Evolutionary conservation across 2,329 filamentous ascomycete species (phyloP), one percentile per base, ranked within the genome.

Genomic region (Tolypocladium endophyticum): DNA sequence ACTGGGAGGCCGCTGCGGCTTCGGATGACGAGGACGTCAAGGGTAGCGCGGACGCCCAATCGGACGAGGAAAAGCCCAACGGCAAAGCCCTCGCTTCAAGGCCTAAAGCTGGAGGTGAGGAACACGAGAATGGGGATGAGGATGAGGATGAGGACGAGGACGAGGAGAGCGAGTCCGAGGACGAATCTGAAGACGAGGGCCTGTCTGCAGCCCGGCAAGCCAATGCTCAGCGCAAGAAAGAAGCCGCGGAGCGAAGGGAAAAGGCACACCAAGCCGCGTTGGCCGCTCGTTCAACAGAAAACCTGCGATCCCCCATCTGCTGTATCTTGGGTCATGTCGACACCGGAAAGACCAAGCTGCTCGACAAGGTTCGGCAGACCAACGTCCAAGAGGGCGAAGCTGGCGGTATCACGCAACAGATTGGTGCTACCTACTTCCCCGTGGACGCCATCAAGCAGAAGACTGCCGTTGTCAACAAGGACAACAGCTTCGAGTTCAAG

Each of bases 261-360:
- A 90, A 90, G 76, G 89, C 92, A 61, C 90, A 96, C 72, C 90
- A 97, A 74, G 93, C 92, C 63, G 94, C 94, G 23, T 76, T 97
- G 71, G 92, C 91, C 53, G 92, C 93, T 56, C 85, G 92, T 62
- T 97, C 93, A 28, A 92, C 90, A 76, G 92, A 99, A 73, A 88
- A 99, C 75, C 84, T 99, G 60, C 91, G 94, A 61, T 97, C 94
- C 47, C 94, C 94, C 58, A 99, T 99, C 76, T 97, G 94, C 82
- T 97, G 93, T 88, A 99, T 99, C 83, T 86, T 99, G 64, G 94
- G 94, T 70, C 94, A 99, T 85, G 94, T 99, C 84, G 94, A 99
- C 87, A 99, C 95, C 54, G 94, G 94, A 74, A 99, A 99, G 81
- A 99, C 94, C n/a, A 99, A 97, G 79, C 81, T 99, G 64, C 83